phyloP scores from a whole-genome alignment of 2,329 filamentous ascomycete species.

The Cryphonectria naterciae region DNA sequence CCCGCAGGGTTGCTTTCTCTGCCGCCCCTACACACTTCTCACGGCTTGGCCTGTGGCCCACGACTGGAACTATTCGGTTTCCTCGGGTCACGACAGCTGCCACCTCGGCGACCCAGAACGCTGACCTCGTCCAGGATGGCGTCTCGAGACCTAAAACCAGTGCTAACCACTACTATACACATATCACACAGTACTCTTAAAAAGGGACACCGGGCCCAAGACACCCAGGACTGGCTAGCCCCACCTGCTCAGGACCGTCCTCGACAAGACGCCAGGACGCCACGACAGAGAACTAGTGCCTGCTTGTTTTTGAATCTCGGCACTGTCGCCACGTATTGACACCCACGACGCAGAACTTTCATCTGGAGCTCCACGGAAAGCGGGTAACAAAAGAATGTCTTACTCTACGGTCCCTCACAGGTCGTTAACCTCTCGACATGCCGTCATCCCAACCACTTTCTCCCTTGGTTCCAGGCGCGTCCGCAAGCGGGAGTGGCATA shows the following conservation, averaged over 20 bases:
- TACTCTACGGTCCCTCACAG: constrained; percentile 25
- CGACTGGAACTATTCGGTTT: not conserved
- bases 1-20: constrained; percentile 5
- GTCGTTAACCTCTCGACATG: constrained; percentile 6
- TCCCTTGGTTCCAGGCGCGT: not conserved
- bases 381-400: constrained; percentile 22
- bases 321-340: constrained; percentile 15
- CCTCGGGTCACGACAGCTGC: constrained; percentile 9
- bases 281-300: constrained; percentile 22
- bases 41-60: not conserved
- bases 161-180: not conserved
- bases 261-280: constrained; percentile 25
- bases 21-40: constrained; percentile 4
- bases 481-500: not conserved
- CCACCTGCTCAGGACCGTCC: constrained; percentile 21
- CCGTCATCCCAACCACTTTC: constrained; percentile 7
- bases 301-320: constrained; percentile 21
- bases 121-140: not conserved
- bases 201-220: not conserved
- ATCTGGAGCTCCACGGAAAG: constrained; percentile 20
- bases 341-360: constrained; percentile 10
- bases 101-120: constrained; percentile 1
- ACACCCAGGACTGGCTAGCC: constrained; percentile 13
- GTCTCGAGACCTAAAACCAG: not conserved
- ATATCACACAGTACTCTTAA: not conserved